Evolutionary conservation across 2,329 filamentous ascomycete genomes (phyloP).

Genomic region (Huntiella moniliformis): DNA sequence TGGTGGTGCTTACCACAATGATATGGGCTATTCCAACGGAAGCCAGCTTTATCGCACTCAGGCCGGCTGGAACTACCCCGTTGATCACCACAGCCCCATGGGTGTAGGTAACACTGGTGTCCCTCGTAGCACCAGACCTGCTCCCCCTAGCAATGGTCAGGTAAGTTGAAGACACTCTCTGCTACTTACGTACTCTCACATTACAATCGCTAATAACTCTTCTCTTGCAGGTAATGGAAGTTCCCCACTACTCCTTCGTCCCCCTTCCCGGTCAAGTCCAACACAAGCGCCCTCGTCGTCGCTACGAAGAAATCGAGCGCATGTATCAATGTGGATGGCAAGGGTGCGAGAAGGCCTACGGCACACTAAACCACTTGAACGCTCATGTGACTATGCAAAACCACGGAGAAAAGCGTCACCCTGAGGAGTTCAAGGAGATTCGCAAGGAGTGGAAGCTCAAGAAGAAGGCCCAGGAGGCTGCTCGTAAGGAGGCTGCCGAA

Average conservation of each 20-base stretch:
- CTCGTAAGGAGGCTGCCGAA: conserved; percentile 43
- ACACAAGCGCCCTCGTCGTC: conserved; percentile 80
- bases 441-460: conserved; percentile 98
- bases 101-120: conserved; percentile 97
- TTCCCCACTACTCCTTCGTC: conserved; percentile 62
- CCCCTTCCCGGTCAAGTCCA: conserved; percentile 93
- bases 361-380: conserved; percentile 91
- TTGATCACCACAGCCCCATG: conserved; percentile 99
- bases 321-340: conserved; percentile 99
- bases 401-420: conserved; percentile 82
- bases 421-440: conserved; percentile 99
- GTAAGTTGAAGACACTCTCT: background rate
- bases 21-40: conserved; percentile 89
- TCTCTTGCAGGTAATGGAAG: background rate
- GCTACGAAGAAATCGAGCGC: conserved; percentile 96
- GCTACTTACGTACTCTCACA: background rate
- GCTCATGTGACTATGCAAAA: conserved; percentile 98
- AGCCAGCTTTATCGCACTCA: conserved; percentile 85
- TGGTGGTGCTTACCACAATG: conserved; percentile 67
- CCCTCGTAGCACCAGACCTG: conserved; percentile 89
- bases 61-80: conserved; percentile 96
- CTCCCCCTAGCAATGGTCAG: conserved; percentile 96
- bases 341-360: conserved; percentile 95
- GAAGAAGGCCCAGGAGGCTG: conserved; percentile 94
- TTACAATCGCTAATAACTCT: background rate